A percentile compares a stretch with the other conserved stretches of the same genome.
These are phyloP conservation scores for Fusarium keratoplasticum DNA, from an alignment of 2,329 filamentous ascomycete species.

Conservation along the genomic window DNA sequence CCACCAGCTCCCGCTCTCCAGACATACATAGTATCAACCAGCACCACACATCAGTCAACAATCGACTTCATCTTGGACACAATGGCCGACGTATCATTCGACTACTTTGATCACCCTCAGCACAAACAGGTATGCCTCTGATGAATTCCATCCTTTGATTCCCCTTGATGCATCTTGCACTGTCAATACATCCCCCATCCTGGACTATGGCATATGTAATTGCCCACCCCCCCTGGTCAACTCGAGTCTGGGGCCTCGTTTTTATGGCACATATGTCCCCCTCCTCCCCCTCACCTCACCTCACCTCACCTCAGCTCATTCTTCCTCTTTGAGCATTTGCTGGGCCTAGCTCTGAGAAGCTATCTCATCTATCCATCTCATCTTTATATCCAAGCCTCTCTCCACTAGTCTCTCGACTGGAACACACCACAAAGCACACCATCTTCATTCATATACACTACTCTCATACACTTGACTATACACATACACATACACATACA, in stretches of 20 bases:
- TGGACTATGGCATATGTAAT: conserved; percentile 16
- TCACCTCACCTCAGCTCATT: conserved; percentile 40
- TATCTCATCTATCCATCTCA: conserved; percentile 21
- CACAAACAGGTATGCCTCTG: conserved; percentile 43
- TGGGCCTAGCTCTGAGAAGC: conserved; percentile 21
- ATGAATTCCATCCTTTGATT: background rate
- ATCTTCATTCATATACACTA: conserved; percentile 7
- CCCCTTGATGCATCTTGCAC: background rate
- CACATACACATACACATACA: background rate
- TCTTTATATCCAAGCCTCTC: conserved; percentile 37
- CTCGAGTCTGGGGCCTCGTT: conserved; percentile 39
- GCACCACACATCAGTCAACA: conserved; percentile 36
- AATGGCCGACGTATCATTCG: conserved; percentile 46
- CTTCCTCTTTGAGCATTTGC: conserved; percentile 30
- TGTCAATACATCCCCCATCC: conserved; percentile 16
- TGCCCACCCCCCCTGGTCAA: conserved; percentile 34
- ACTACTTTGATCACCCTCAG: conserved; percentile 45
- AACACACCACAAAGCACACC: conserved; percentile 37
- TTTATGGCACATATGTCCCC: conserved; percentile 41
- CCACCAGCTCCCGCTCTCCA: conserved; percentile 13
- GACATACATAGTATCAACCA: conserved; percentile 33
- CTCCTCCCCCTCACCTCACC: conserved; percentile 37
- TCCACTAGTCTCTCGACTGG: conserved; percentile 14
- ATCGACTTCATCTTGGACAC: conserved; percentile 28
- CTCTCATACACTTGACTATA: background rate